Conservation (phyloP, 352 stramenopile genomes). For the Globisporangium paddicum region DNA sequence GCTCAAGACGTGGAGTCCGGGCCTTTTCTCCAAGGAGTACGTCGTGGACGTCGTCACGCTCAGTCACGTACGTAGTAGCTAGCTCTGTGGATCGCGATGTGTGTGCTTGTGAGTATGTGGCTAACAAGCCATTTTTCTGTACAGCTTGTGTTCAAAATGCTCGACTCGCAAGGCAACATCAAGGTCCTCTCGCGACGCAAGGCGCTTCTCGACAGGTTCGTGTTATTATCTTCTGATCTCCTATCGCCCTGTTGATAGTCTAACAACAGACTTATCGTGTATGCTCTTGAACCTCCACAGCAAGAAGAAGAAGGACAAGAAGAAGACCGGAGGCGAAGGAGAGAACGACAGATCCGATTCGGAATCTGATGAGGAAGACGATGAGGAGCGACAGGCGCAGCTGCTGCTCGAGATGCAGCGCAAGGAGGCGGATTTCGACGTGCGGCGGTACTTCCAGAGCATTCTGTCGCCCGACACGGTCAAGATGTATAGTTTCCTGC, state of each 20-base stretch:
- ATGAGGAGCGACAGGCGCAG: constrained; percentile 60
- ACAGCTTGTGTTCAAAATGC: constrained; percentile 83
- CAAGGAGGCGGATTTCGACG: constrained; percentile 84
- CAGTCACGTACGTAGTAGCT: constrained; percentile 71
- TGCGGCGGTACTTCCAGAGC: constrained; percentile 74
- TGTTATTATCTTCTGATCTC: background rate
- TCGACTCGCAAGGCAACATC: constrained; percentile 79
- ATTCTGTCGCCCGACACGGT: constrained; percentile 80
- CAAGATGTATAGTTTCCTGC: constrained; percentile 78
- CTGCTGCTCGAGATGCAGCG: constrained; percentile 81
- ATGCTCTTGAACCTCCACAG: constrained; percentile 10
- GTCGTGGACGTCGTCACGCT: constrained; percentile 80
- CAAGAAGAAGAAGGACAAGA: constrained; percentile 18
- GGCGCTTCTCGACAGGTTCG: constrained; percentile 49
- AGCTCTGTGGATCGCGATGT: background rate
- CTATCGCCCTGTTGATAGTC: background rate
- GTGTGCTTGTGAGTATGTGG: background rate
- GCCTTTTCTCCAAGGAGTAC: constrained; percentile 59
- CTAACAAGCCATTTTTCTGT: constrained; percentile 1
- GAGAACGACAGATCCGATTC: constrained; percentile 32
- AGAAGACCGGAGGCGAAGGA: constrained; percentile 22
- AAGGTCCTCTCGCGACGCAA: constrained; percentile 81
- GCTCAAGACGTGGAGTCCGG: constrained; percentile 72
- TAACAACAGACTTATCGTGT: background rate
- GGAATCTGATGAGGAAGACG: constrained; percentile 71